phyloP scores from a whole-genome alignment of 306 rosid species.

The Sphenostylis stenocarpa region DNA sequence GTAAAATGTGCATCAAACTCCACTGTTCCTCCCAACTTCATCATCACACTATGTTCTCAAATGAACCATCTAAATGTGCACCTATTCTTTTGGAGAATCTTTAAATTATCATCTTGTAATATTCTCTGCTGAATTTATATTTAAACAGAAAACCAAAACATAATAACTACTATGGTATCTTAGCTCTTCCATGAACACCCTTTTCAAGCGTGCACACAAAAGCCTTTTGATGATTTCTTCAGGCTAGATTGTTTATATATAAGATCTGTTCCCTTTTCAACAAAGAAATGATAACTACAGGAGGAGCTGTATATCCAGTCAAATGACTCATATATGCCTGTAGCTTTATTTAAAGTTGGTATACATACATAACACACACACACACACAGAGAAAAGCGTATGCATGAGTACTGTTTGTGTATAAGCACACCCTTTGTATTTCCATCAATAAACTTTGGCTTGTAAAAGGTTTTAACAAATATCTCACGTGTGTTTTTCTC shows the following conservation, averaged over 20 bases:
- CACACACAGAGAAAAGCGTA: background rate
- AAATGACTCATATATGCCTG: background rate
- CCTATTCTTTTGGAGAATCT: constrained; percentile 40
- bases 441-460: no score
- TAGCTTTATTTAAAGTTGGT: constrained; percentile 22
- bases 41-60: constrained; percentile 29
- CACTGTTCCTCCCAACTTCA: constrained; percentile 7
- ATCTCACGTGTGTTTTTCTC: background rate
- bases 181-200: constrained; percentile 16
- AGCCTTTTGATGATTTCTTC: constrained; percentile 8
- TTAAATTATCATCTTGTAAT: constrained; percentile 4
- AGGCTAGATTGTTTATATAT: constrained; percentile 23
- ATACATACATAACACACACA: background rate
- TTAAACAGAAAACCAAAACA: constrained; percentile 12
- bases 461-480: background rate
- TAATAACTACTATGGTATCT: constrained; percentile 12
- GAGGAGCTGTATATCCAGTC: constrained; percentile 15
- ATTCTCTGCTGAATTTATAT: background rate
- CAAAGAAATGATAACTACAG: constrained; percentile 23
- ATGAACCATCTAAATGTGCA: constrained; percentile 26
- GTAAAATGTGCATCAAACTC: constrained; percentile 28
- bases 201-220: constrained; percentile 31
- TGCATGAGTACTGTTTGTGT: background rate
- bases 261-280: constrained; percentile 6
- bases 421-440: no score